These are phyloP conservation scores for Backusella macrospora DNA, from an alignment of 192 early-diverging fungal species.

Conservation along the genomic window DNA sequence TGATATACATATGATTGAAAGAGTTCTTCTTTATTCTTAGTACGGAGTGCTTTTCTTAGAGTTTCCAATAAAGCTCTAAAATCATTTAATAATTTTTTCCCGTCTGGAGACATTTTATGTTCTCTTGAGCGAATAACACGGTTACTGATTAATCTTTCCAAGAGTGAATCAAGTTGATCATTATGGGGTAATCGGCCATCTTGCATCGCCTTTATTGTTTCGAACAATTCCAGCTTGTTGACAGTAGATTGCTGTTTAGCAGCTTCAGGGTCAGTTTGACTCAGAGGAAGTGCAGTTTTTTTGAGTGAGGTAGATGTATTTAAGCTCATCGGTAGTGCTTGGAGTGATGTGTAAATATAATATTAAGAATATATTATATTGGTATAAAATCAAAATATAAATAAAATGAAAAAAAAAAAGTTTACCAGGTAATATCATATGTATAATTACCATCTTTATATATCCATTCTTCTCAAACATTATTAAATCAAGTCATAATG, in stretches of 20 bases:
- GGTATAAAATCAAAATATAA: no score
- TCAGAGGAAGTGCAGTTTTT: background rate
- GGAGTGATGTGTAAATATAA: no score
- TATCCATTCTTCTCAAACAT: background rate
- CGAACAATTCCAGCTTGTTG: slow-evolving; percentile 43
- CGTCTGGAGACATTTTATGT: slow-evolving; percentile 45
- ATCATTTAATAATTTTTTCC: slow-evolving; percentile 39
- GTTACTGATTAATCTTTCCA: slow-evolving; percentile 30
- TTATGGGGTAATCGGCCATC: slow-evolving; percentile 45
- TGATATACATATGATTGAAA: slow-evolving; percentile 49
- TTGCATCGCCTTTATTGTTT: slow-evolving; percentile 37
- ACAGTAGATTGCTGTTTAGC: slow-evolving; percentile 15
- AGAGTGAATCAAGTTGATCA: slow-evolving; percentile 39
- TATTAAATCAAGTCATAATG: background rate
- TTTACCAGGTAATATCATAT: background rate
- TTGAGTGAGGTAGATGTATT: background rate
- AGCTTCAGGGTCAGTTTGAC: slow-evolving; percentile 8
- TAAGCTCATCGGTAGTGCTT: background rate
- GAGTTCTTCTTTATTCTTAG: slow-evolving; percentile 46
- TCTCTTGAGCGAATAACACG: slow-evolving; percentile 34
- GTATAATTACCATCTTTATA: background rate
- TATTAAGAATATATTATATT: no score
- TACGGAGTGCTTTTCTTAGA: slow-evolving; percentile 33
- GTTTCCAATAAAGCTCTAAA: slow-evolving; percentile 40
- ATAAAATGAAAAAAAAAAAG: background rate